Evolutionary conservation across 2,329 filamentous ascomycete species (phyloP).

Genomic region (Colletotrichum lentis): DNA sequence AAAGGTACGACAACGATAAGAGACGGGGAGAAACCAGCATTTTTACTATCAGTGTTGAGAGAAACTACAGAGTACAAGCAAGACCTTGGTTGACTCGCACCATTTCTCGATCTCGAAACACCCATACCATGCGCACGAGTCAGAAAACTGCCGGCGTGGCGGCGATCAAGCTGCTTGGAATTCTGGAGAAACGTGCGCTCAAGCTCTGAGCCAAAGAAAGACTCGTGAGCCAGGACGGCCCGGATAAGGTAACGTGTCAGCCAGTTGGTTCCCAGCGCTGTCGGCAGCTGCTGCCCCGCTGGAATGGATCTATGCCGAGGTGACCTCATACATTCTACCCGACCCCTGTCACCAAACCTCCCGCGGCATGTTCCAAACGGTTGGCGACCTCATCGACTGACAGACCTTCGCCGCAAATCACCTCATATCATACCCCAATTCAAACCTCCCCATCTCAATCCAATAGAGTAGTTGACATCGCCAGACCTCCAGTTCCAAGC

Average conservation of each 20-base stretch:
- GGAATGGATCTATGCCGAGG: constrained; percentile 28
- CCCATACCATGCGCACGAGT: not conserved
- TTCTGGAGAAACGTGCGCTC: not conserved
- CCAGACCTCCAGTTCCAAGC: not conserved
- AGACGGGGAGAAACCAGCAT: not conserved
- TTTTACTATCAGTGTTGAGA: not conserved
- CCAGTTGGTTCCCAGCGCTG: not conserved
- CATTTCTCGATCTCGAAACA: not conserved
- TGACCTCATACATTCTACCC: constrained; percentile 36
- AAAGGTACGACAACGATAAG: constrained; percentile 5
- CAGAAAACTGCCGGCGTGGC: not conserved
- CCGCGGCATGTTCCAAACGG: constrained; percentile 22
- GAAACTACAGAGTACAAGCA: not conserved
- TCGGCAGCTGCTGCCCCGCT: not conserved
- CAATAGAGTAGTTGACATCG: not conserved
- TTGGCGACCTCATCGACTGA: constrained; percentile 1
- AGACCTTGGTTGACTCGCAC: not conserved
- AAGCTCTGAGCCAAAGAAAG: not conserved
- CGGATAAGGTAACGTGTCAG: not conserved
- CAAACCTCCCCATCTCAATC: not conserved
- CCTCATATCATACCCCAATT: not conserved
- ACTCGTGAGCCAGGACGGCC: not conserved
- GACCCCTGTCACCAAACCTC: constrained; percentile 29
- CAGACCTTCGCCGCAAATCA: constrained; percentile 10
- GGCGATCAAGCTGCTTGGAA: not conserved